Percentiles rank a stretch among this genome's conserved stretches.
Conservation (phyloP, 805 yeast species). For the Wickerhamomyces chambardii region DNA sequence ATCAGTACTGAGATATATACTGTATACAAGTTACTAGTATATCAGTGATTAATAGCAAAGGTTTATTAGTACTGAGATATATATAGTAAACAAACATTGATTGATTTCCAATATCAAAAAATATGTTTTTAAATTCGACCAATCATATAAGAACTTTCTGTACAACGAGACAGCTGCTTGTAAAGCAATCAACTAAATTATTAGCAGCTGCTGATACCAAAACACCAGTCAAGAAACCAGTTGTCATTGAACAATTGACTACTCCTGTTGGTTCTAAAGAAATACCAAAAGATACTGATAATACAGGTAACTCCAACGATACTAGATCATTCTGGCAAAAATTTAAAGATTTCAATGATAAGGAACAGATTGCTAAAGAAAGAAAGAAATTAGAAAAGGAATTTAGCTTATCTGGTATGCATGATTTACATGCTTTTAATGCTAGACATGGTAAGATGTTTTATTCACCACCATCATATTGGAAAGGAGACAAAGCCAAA, state of each 20-base stretch:
- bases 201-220: conserved; percentile 21
- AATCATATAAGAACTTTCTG: no score
- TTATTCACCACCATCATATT: conserved; percentile 71
- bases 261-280: conserved; percentile 36
- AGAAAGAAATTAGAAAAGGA: conserved; percentile 51
- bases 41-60: no score
- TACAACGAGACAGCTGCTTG: no score
- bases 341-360: conserved; percentile 37
- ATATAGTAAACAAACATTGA: no score
- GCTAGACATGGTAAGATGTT: conserved; percentile 83
- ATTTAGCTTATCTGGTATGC: conserved; percentile 59
- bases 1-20: no score
- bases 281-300: conserved; percentile 29
- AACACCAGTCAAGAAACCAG: conserved; percentile 19
- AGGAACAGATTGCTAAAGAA: conserved; percentile 36
- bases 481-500: conserved; percentile 60
- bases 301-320: conserved; percentile 29
- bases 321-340: conserved; percentile 20
- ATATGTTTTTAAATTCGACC: no score
- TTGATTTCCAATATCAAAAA: no score
- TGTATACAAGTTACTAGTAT: no score
- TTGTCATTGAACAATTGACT: conserved; percentile 22
- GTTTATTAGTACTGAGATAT: no score
- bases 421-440: conserved; percentile 52
- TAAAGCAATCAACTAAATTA: no score